Base-by-base conservation (phyloP, 2,329 filamentous ascomycete species). In the Cladosporium austrohemisphaericum region DNA sequence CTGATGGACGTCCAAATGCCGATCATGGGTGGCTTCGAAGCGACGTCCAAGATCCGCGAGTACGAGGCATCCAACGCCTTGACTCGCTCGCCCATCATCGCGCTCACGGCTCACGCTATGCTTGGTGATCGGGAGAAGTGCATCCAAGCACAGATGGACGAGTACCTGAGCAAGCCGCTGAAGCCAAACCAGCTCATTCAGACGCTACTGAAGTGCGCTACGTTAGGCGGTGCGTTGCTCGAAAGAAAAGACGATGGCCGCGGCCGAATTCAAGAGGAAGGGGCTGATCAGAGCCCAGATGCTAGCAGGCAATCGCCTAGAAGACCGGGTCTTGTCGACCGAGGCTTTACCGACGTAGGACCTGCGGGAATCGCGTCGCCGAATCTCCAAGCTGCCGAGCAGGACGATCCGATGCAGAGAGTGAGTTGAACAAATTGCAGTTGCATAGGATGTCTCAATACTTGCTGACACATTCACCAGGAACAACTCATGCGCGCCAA, bases 1-100 rank as follows among this genome's bases (percentile, higher is more conserved):
- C 78, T 98, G 41, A 98, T 98, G 93, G 93, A 98, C 65, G 93
- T 98, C 14, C 93, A 97, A 68, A 98, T 98, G 93, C 93, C 93
- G n/a, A 87, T 97, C 62, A 97, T 97, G 91, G 93, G 93, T 65
- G 93, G 93, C 36, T 97, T 98, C 65, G 93, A 98, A 71, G 91
- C 93, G 11, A 98, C 93, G 4, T 88, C 84, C 58, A 95, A 95
- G 75, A 98, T 98, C 58, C 83, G 93, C 62, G 90, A 96, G 67
- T 97, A 92, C 68, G 93, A 98, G 68, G 83, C 85, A 52, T 86
- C 84, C 56, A 81, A 88, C 58, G 85, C 84, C 49, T 79, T 88
- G 26, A 83, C 88, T 51, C 81, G 92, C 45, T 95, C 92, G 9
- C 93, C 93, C 11, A 96, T 98, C 63, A 95, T 98, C 61, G 93